A percentile compares a stretch with the other conserved stretches of the same genome.
Conservation (phyloP, 2,329 filamentous ascomycete genomes). For the Aspergillus sp. region DNA sequence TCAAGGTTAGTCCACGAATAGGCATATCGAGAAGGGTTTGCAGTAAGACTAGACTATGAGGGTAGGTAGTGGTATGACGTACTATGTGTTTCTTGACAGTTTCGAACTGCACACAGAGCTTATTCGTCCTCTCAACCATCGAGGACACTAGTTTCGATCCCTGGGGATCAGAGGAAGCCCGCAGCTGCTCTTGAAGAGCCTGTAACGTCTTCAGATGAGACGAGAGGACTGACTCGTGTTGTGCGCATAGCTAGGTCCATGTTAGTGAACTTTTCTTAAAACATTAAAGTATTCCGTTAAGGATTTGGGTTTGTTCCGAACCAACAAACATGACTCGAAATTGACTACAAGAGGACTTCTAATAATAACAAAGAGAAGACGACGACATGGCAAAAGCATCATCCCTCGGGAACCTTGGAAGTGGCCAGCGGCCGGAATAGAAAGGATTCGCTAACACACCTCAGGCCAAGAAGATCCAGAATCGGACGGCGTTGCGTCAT, state of each 20-base stretch:
- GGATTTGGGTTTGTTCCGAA: background rate
- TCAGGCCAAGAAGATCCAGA: constrained; percentile 25
- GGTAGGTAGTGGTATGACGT: constrained; percentile 15
- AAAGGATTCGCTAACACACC: constrained; percentile 20
- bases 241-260: constrained; percentile 40
- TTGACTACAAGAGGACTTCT: background rate
- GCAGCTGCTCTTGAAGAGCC: constrained; percentile 35
- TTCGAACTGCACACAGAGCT: constrained; percentile 43
- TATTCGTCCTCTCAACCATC: constrained; percentile 46
- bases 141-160: constrained; percentile 37
- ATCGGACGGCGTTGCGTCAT: background rate
- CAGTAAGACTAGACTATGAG: background rate
- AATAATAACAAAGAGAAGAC: background rate
- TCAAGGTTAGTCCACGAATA: background rate
- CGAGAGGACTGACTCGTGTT: constrained; percentile 45
- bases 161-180: constrained; percentile 31
- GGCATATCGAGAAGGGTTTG: background rate
- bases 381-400: background rate
- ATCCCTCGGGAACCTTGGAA: background rate
- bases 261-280: background rate
- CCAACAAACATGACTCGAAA: background rate
- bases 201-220: constrained; percentile 46
- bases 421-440: too few relatives aligned
- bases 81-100: constrained; percentile 43
- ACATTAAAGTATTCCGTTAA: background rate